These are phyloP conservation scores for Pelargonium exstipulatum DNA, from an alignment of 441 rosid genomes.

Conservation along the genomic window DNA sequence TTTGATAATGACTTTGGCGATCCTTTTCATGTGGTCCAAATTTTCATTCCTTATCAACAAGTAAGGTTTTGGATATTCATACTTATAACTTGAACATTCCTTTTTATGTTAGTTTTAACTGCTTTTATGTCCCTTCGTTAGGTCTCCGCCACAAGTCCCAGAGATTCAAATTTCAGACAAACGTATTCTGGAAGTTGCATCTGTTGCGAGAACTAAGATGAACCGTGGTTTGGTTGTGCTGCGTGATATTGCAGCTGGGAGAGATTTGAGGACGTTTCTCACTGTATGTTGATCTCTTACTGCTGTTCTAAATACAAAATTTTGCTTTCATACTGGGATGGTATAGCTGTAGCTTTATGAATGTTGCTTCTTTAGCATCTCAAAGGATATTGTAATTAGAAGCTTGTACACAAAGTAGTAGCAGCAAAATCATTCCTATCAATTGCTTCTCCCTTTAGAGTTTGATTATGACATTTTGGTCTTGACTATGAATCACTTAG, in stretches of 20 bases:
- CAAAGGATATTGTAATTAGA: too few species aligned
- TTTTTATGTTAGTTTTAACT: neutral
- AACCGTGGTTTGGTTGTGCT: constrained; percentile 27
- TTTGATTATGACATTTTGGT: too few species aligned
- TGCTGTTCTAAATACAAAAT: too few species aligned
- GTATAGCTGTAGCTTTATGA: too few species aligned
- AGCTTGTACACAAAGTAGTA: too few species aligned
- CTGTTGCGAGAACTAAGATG: constrained; percentile 25
- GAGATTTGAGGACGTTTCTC: constrained; percentile 33
- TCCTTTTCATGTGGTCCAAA: constrained; percentile 52
- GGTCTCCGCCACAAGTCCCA: constrained; percentile 31
- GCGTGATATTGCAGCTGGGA: constrained; percentile 31
- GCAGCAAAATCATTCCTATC: too few species aligned
- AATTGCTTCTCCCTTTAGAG: too few species aligned
- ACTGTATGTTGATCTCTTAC: constrained; percentile 13
- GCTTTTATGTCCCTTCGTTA: neutral
- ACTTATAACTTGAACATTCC: neutral
- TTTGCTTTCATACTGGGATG: too few species aligned
- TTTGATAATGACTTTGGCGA: constrained; percentile 38
- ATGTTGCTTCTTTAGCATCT: too few species aligned
- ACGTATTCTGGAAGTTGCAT: constrained; percentile 24
- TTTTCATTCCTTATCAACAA: constrained; percentile 45
- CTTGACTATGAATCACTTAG: too few species aligned
- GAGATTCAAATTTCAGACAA: constrained; percentile 26
- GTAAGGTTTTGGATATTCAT: constrained; percentile 25